Percentiles rank a stretch among this genome's conserved stretches.
Evolutionary conservation across 1,284 basidiomycete genomes (phyloP).

Genomic region (Pseudozyma tsukubaensis): DNA sequence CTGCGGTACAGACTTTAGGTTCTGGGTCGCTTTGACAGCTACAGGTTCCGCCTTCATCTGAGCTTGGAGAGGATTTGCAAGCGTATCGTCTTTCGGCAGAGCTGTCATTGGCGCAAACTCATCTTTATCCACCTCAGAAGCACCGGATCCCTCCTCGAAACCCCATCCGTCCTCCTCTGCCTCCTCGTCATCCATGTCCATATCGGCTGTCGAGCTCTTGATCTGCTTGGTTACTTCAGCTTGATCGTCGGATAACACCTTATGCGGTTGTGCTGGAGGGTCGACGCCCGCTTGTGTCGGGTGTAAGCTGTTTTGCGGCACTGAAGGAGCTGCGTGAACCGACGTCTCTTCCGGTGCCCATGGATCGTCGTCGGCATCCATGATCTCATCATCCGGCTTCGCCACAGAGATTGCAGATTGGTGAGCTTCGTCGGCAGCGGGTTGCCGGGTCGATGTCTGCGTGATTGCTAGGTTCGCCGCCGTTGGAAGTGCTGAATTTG

Average conservation of each 20-base stretch:
- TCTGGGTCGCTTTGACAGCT: too few species aligned
- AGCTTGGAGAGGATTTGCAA: too few species aligned
- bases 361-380: too few species aligned
- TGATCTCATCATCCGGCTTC: too few species aligned
- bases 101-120: conserved; percentile 14
- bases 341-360: too few species aligned
- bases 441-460: too few species aligned
- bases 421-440: neutral
- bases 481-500: too few species aligned
- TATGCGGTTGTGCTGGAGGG: neutral
- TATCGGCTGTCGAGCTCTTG: neutral
- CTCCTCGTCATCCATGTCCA: conserved; percentile 3
- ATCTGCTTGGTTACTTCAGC: neutral
- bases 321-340: neutral
- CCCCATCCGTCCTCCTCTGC: conserved; percentile 40
- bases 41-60: too few species aligned
- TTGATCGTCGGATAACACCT: neutral
- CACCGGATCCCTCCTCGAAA: conserved; percentile 35
- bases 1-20: neutral
- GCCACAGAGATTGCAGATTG: neutral
- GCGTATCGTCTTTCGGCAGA: neutral
- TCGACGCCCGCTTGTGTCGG: neutral
- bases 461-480: too few species aligned
- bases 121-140: conserved; percentile 26
- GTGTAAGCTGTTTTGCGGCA: neutral